phyloP scores from a whole-genome alignment of 2,329 filamentous ascomycete genomes.

The Colletotrichum cordylinicola region DNA sequence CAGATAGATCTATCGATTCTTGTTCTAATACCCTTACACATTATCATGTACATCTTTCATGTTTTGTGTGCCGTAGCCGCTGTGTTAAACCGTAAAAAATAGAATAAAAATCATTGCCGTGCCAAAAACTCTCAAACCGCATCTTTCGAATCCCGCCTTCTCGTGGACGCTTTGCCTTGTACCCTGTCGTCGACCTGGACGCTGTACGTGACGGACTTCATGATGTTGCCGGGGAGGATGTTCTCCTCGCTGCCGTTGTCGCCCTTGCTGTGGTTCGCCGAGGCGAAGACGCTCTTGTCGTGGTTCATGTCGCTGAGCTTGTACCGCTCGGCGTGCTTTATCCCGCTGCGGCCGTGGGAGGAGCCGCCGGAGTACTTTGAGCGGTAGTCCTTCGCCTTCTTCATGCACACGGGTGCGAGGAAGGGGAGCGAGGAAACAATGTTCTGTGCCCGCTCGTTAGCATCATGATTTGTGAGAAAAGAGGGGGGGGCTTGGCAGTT shows the following conservation, averaged over 20 bases:
- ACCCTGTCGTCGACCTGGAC: slow-evolving; percentile 39
- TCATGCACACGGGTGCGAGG: slow-evolving; percentile 47
- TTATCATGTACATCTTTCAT: background rate
- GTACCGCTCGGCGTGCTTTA: slow-evolving; percentile 36
- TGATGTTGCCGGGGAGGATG: slow-evolving; percentile 41
- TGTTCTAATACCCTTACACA: background rate
- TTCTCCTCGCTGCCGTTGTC: slow-evolving; percentile 41
- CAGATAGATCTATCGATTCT: background rate
- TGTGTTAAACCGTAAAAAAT: background rate
- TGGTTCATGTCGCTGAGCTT: slow-evolving; percentile 43
- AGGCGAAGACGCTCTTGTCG: slow-evolving; percentile 33
- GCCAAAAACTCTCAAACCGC: background rate
- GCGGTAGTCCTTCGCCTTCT: slow-evolving; percentile 46
- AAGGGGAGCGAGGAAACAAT: slow-evolving; percentile 53
- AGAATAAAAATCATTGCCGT: background rate
- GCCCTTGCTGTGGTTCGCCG: slow-evolving; percentile 25
- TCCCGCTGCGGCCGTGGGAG: slow-evolving; percentile 26
- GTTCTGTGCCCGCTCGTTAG: slow-evolving; percentile 35
- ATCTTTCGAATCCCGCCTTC: background rate
- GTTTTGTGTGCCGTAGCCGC: background rate
- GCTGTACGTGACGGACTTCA: slow-evolving; percentile 48
- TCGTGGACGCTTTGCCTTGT: background rate
- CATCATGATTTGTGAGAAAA: no score
- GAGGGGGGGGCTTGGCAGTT: background rate
- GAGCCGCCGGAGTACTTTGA: slow-evolving; percentile 38